These are phyloP conservation scores for Fusarium domesticum DNA, from an alignment of 2,329 filamentous ascomycete genomes.

Conservation along the genomic window DNA sequence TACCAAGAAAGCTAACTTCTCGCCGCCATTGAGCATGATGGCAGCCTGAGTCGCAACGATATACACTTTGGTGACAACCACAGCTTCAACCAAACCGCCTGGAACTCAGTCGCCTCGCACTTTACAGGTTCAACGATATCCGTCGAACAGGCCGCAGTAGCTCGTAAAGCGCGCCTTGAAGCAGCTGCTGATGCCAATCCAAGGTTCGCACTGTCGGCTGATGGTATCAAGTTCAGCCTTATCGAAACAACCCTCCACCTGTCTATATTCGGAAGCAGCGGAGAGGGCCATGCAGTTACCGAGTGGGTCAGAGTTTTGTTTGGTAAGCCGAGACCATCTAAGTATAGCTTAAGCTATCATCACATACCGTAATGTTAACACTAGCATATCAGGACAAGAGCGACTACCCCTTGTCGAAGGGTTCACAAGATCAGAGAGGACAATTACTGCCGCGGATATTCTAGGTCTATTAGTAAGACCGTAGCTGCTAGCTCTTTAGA, in stretches of 20 bases:
- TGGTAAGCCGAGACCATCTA: constrained; percentile 17
- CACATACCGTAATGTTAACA: too few relatives aligned
- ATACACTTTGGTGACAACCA: constrained; percentile 23
- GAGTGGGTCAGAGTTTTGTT: constrained; percentile 24
- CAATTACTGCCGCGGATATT: too few relatives aligned
- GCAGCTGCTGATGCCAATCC: constrained; percentile 18
- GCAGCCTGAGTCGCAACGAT: constrained; percentile 23
- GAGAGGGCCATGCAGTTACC: constrained; percentile 19
- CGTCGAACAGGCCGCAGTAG: constrained; percentile 17
- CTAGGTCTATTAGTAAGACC: too few relatives aligned
- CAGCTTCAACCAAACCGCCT: constrained; percentile 25
- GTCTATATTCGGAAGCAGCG: constrained; percentile 15
- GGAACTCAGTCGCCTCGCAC: constrained; percentile 14
- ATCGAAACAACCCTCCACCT: constrained; percentile 24
- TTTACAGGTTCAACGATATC: constrained; percentile 22
- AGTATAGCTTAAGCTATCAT: too few relatives aligned
- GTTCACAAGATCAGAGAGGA: too few relatives aligned
- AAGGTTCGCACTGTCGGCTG: constrained; percentile 10
- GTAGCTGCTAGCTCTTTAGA: too few relatives aligned
- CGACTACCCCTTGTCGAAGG: too few relatives aligned
- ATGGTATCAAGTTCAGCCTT: constrained; percentile 12
- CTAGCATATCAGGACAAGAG: too few relatives aligned
- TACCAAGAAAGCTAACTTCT: not conserved
- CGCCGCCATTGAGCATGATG: constrained; percentile 21
- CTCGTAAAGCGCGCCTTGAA: constrained; percentile 19